Conservation (phyloP, 2,329 filamentous ascomycete species). For the Berkeleyomyces basicola region DNA sequence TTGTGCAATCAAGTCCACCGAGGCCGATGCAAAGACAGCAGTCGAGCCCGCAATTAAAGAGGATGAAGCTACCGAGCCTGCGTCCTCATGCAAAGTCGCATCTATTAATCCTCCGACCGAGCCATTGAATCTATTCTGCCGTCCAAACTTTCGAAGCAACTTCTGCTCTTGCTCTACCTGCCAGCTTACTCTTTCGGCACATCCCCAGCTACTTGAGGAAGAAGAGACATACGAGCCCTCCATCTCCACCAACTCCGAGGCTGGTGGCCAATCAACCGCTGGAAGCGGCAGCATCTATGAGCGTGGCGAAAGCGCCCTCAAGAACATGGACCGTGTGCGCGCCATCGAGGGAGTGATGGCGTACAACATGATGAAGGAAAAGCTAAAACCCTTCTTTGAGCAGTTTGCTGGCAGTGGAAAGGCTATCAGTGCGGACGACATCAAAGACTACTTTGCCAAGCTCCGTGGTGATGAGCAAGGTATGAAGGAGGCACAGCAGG, state of each 20-base stretch:
- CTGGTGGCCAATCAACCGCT: conserved; percentile 38
- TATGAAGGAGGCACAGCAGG: conserved; percentile 45
- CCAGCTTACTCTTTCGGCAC: conserved; percentile 51
- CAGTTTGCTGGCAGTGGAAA: conserved; percentile 84
- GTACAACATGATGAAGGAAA: conserved; percentile 90
- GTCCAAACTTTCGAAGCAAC: conserved; percentile 58
- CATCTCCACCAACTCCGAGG: conserved; percentile 48
- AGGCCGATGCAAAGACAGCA: not conserved
- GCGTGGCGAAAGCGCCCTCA: conserved; percentile 79
- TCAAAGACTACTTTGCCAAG: conserved; percentile 92
- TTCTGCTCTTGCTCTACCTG: conserved; percentile 74
- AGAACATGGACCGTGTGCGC: conserved; percentile 77
- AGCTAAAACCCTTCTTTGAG: conserved; percentile 85
- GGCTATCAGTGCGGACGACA: conserved; percentile 82
- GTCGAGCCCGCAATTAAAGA: conserved; percentile 11
- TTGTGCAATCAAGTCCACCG: not conserved
- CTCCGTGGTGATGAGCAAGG: conserved; percentile 71
- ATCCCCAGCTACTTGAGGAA: conserved; percentile 77
- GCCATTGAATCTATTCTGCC: conserved; percentile 68
- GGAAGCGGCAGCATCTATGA: conserved; percentile 76
- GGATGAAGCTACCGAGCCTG: conserved; percentile 14
- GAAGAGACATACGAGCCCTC: conserved; percentile 91
- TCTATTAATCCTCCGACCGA: conserved; percentile 37
- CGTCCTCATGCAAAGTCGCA: conserved; percentile 39
- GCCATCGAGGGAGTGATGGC: conserved; percentile 97